Evolutionary conservation across 306 rosid species (phyloP).

Genomic region (Ceratonia siliqua): DNA sequence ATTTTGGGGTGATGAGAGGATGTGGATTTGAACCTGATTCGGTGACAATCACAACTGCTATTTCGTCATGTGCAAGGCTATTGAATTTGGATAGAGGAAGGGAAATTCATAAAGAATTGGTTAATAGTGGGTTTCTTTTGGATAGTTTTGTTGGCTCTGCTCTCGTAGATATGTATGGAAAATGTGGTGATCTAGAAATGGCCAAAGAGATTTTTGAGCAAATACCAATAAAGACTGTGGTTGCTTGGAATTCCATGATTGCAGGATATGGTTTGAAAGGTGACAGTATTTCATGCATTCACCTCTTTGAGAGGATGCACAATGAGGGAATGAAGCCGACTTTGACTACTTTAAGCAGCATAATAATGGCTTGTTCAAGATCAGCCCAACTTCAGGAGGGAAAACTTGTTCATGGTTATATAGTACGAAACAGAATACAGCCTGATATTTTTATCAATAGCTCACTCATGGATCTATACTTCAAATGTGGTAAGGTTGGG

Average conservation of each 20-base stretch:
- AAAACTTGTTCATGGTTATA: constrained; percentile 66
- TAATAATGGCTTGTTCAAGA: constrained; percentile 62
- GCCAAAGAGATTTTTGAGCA: constrained; percentile 69
- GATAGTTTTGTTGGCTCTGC: constrained; percentile 61
- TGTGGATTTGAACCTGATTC: constrained; percentile 66
- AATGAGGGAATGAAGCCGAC: constrained; percentile 59
- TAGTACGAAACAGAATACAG: constrained; percentile 52
- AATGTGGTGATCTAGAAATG: constrained; percentile 67
- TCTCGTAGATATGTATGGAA: constrained; percentile 88
- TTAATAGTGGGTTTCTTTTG: constrained; percentile 32
- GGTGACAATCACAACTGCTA: constrained; percentile 53
- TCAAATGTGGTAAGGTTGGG: constrained; percentile 64
- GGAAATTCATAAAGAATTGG: constrained; percentile 63
- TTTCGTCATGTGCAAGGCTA: constrained; percentile 71
- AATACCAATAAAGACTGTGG: constrained; percentile 58
- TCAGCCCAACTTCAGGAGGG: constrained; percentile 58
- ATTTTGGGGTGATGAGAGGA: constrained; percentile 59
- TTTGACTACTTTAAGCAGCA: constrained; percentile 64
- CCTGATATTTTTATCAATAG: constrained; percentile 57
- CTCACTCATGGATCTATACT: constrained; percentile 71
- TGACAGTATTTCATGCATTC: constrained; percentile 64
- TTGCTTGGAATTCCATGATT: constrained; percentile 85
- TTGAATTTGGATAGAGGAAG: constrained; percentile 69
- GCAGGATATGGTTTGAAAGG: constrained; percentile 64
- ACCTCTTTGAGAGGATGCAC: constrained; percentile 66